Percentiles rank a stretch among this genome's conserved stretches.
phyloP scores from a whole-genome alignment of 305 asterid genomes.

The Nicotiana rustica region DNA sequence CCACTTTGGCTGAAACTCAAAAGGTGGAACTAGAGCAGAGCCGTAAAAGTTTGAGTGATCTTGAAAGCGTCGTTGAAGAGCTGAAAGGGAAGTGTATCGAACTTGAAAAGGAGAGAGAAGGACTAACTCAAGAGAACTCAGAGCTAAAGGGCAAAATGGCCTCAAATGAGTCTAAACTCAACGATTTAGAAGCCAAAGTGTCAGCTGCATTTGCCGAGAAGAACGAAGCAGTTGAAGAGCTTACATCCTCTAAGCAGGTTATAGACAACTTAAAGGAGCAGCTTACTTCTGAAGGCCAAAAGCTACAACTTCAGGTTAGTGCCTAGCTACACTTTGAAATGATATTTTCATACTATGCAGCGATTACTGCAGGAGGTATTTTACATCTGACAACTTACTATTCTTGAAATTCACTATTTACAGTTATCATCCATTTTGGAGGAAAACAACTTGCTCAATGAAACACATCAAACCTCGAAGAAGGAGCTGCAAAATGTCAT shows the following conservation, averaged over 20 bases:
- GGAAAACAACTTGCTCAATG: slow-evolving; percentile 66
- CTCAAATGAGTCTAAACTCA: slow-evolving; percentile 58
- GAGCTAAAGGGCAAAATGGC: slow-evolving; percentile 68
- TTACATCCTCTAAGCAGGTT: slow-evolving; percentile 55
- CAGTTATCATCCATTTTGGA: slow-evolving; percentile 78
- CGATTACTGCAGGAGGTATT: not conserved
- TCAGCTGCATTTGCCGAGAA: slow-evolving; percentile 61
- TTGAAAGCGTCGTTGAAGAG: slow-evolving; percentile 54
- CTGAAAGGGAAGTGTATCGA: slow-evolving; percentile 51
- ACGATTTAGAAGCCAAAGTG: slow-evolving; percentile 55
- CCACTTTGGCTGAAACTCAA: slow-evolving; percentile 49
- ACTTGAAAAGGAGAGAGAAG: slow-evolving; percentile 56
- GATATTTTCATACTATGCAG: not conserved
- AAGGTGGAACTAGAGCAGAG: slow-evolving; percentile 62
- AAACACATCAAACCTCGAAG: slow-evolving; percentile 65
- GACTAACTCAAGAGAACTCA: slow-evolving; percentile 56
- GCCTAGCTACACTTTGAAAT: slow-evolving; percentile 28
- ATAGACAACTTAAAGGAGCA: slow-evolving; percentile 61
- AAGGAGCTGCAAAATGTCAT: slow-evolving; percentile 74
- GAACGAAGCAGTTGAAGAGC: slow-evolving; percentile 58
- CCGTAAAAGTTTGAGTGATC: slow-evolving; percentile 51
- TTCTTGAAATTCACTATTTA: slow-evolving; percentile 26
- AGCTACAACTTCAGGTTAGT: slow-evolving; percentile 79
- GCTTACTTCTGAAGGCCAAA: slow-evolving; percentile 68
- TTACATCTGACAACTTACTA: slow-evolving; percentile 25